Conservation (phyloP, 106 monocot genomes). For the Amphibolis antarctica region DNA sequence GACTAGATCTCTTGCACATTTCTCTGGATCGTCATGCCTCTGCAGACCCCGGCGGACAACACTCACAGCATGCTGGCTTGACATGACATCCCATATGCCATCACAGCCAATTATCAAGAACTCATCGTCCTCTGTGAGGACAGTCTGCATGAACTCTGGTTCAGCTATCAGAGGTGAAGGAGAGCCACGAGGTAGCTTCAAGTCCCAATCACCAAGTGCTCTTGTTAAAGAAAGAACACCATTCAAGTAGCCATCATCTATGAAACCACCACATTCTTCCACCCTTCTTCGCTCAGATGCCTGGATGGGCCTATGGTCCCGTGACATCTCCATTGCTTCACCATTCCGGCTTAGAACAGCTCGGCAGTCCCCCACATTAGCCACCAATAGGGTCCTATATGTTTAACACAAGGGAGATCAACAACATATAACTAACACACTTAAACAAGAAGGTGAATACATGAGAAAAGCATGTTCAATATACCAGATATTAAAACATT, state of each 20-base stretch:
- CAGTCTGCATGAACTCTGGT: slow-evolving; percentile 53
- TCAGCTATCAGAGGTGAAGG: slow-evolving; percentile 65
- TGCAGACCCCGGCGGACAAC: slow-evolving; percentile 70
- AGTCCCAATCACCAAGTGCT: slow-evolving; percentile 84
- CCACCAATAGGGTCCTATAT: slow-evolving; percentile 62
- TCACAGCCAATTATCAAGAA: slow-evolving; percentile 88
- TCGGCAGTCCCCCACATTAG: slow-evolving; percentile 83
- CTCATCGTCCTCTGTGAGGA: slow-evolving; percentile 72
- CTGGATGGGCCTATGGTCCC: slow-evolving; percentile 63
- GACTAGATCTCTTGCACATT: slow-evolving; percentile 63
- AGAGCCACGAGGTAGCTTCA: slow-evolving; percentile 49
- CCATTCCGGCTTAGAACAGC: slow-evolving; percentile 76
- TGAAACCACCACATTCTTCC: slow-evolving; percentile 60
- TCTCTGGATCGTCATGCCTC: slow-evolving; percentile 64
- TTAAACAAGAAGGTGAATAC: too few relatives aligned
- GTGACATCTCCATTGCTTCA: slow-evolving; percentile 73
- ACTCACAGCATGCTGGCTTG: slow-evolving; percentile 77
- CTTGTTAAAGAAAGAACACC: slow-evolving; percentile 78
- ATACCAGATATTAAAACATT: too few relatives aligned
- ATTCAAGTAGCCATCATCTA: slow-evolving; percentile 77
- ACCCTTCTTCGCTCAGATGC: slow-evolving; percentile 39
- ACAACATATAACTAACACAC: not conserved
- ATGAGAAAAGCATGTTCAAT: too few relatives aligned
- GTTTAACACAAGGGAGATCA: slow-evolving; percentile 3
- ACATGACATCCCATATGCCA: slow-evolving; percentile 87